phyloP scores from a whole-genome alignment of 352 stramenopile species.

The Pythium diclinum region DNA sequence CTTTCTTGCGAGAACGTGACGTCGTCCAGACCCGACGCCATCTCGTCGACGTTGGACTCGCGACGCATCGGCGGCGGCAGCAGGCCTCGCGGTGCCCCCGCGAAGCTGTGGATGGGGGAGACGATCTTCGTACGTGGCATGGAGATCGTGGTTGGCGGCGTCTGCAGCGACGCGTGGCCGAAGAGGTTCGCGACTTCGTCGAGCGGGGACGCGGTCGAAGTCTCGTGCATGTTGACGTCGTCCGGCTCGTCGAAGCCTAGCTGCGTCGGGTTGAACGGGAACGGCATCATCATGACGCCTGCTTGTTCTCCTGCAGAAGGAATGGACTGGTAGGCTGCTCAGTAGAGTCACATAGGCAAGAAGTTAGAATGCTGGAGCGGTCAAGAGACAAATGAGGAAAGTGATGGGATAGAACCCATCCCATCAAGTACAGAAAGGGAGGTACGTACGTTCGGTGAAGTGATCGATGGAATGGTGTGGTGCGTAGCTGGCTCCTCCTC shows the following conservation, averaged over 20 bases:
- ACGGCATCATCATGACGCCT: conserved; percentile 25
- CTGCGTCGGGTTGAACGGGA: conserved; percentile 16
- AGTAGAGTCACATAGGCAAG: background rate
- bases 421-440: background rate
- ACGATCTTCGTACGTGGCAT: conserved; percentile 28
- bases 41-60: conserved; percentile 14
- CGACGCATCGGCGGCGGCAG: conserved; percentile 18
- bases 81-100: conserved; percentile 5
- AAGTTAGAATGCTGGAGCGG: background rate
- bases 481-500: conserved; percentile 1
- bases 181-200: conserved; percentile 25
- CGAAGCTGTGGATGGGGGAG: conserved; percentile 25
- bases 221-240: conserved; percentile 9
- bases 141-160: conserved; percentile 24
- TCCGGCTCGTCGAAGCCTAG: conserved; percentile 24
- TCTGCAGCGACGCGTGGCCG: conserved; percentile 27
- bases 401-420: background rate
- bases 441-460: conserved; percentile 25
- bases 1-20: conserved; percentile 65
- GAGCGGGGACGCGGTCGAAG: background rate
- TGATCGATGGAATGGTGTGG: conserved; percentile 12
- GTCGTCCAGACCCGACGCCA: conserved; percentile 18
- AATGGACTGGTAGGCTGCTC: conserved; percentile 17
- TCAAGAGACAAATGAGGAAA: background rate
- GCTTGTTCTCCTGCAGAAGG: background rate